Percentiles rank a stretch among this genome's conserved stretches.
Evolutionary conservation across 345 rosid species (phyloP).

Genomic region (Euphorbia pulcherrima): DNA sequence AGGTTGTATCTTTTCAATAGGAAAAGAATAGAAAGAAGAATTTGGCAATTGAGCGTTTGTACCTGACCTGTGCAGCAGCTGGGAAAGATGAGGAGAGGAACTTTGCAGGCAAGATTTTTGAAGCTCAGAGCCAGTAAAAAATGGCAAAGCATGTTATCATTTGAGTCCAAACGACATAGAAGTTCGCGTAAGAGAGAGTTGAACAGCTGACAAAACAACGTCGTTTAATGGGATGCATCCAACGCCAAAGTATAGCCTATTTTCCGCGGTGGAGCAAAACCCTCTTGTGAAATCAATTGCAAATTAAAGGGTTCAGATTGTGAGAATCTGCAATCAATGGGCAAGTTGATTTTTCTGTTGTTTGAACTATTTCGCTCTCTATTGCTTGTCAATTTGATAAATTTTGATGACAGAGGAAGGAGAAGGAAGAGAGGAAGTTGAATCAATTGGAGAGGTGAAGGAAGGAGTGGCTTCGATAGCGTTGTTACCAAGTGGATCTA

Average conservation of each 20-base stretch:
- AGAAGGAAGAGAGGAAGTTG: conserved; percentile 20
- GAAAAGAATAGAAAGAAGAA: not conserved
- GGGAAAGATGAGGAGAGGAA: not conserved
- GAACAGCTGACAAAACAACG: no score
- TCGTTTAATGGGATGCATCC: no score
- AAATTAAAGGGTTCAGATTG: not conserved
- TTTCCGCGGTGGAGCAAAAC: no score
- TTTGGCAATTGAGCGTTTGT: not conserved
- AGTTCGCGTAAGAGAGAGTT: no score
- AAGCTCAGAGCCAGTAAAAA: no score
- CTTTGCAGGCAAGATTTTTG: not conserved
- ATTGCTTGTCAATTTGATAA: not conserved
- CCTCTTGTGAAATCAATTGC: no score
- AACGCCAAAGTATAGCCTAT: no score
- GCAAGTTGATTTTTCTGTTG: not conserved
- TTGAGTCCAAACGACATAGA: not conserved
- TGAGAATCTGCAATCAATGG: conserved; percentile 6
- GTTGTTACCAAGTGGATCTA: conserved; percentile 68
- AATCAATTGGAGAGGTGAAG: conserved; percentile 37
- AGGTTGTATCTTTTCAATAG: not conserved
- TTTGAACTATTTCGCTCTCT: not conserved
- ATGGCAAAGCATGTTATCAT: not conserved
- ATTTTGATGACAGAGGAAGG: conserved; percentile 29
- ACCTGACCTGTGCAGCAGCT: not conserved
- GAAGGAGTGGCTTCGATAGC: conserved; percentile 92